Evolutionary conservation across 768 basidiomycete species (phyloP).

Genomic region (Mycena albidolilacea): DNA sequence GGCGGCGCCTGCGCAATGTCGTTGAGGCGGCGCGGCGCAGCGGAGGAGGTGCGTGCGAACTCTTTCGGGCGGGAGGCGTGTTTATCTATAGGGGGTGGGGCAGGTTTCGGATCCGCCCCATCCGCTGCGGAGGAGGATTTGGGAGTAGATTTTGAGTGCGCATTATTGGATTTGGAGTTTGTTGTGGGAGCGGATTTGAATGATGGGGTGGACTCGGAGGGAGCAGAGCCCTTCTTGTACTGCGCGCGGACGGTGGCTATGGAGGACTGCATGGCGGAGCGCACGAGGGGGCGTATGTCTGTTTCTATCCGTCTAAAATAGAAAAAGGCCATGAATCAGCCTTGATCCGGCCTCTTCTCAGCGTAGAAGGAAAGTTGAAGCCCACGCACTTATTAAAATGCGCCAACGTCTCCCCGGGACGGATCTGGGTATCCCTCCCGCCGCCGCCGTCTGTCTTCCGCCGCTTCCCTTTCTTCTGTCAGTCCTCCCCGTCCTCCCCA

Average conservation of each 20-base stretch:
- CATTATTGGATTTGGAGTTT: neutral
- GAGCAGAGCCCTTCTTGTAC: slow-evolving; percentile 56
- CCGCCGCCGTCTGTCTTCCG: too few relatives aligned
- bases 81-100: slow-evolving; percentile 35
- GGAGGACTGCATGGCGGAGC: slow-evolving; percentile 71
- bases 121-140: neutral
- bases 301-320: slow-evolving; percentile 77
- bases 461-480: too few relatives aligned
- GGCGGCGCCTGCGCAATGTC: slow-evolving; percentile 82
- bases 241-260: slow-evolving; percentile 64
- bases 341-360: too few relatives aligned
- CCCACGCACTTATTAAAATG: too few relatives aligned
- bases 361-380: too few relatives aligned
- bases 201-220: slow-evolving; percentile 14
- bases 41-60: slow-evolving; percentile 43
- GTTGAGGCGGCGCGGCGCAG: slow-evolving; percentile 74
- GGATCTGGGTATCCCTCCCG: too few relatives aligned
- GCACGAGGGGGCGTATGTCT: slow-evolving; percentile 77
- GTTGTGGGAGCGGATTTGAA: neutral
- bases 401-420: too few relatives aligned
- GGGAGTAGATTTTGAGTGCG: neutral
- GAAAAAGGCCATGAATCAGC: too few relatives aligned
- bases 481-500: too few relatives aligned
- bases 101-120: neutral
- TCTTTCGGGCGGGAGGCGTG: slow-evolving; percentile 44